Conservation (phyloP, 1,284 basidiomycete genomes). For the Chalciporus sp. region DNA sequence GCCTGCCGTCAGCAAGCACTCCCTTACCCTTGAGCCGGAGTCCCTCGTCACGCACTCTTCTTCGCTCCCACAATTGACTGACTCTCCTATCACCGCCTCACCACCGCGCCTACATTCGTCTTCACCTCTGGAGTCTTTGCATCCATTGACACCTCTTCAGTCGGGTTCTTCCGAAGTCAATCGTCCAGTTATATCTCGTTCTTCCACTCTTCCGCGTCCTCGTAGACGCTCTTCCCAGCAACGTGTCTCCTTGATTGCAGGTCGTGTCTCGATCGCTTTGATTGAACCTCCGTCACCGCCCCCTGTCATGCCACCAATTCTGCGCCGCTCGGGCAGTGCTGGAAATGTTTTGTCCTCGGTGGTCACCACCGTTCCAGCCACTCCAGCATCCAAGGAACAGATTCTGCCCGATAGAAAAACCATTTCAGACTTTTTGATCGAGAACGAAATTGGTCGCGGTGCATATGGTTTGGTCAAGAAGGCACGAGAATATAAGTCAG, state of each 20-base stretch:
- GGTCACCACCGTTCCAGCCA: conserved; percentile 62
- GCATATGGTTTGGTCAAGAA: conserved; percentile 97
- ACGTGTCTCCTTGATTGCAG: conserved; percentile 78
- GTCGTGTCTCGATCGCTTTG: conserved; percentile 72
- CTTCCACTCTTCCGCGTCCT: conserved; percentile 57
- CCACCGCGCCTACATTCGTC: conserved; percentile 36
- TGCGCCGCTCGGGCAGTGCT: conserved; percentile 61
- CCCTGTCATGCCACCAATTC: conserved; percentile 56
- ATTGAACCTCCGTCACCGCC: conserved; percentile 67
- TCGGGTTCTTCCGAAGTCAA: conserved; percentile 21
- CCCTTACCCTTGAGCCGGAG: conserved; percentile 3
- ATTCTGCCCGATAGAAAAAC: conserved; percentile 60
- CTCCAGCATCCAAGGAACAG: conserved; percentile 51
- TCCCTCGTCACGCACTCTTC: conserved; percentile 7
- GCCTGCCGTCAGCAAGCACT: conserved; percentile 5
- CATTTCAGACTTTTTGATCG: conserved; percentile 80
- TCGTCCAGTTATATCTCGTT: conserved; percentile 36
- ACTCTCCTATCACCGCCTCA: conserved; percentile 21
- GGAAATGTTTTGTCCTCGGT: conserved; percentile 62
- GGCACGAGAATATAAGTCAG: conserved; percentile 75
- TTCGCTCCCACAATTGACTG: conserved; percentile 23
- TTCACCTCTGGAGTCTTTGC: conserved; percentile 31
- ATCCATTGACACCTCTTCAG: conserved; percentile 18
- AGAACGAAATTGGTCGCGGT: conserved; percentile 90
- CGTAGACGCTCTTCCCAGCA: conserved; percentile 79